phyloP scores from a whole-genome alignment of 306 rosid genomes.

The Acacia acuminata region DNA sequence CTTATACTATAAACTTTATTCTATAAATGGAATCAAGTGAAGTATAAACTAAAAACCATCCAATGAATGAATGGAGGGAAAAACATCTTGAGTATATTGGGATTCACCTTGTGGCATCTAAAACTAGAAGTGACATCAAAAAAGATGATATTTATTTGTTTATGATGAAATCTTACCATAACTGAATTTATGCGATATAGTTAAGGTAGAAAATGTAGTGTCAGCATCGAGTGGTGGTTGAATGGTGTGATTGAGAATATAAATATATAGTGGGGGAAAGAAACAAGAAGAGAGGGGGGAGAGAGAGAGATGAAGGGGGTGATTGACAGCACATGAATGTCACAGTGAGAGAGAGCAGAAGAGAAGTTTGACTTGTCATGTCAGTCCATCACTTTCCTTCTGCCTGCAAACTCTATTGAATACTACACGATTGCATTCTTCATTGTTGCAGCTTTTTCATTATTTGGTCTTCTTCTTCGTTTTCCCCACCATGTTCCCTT shows the following conservation, averaged over 20 bases:
- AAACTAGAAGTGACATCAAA: no score
- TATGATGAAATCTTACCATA: no score
- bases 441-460: conserved; percentile 45
- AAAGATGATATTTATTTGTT: no score
- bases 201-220: not conserved
- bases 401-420: conserved; percentile 26
- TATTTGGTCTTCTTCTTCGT: conserved; percentile 25
- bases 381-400: conserved; percentile 41
- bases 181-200: no score
- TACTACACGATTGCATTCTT: conserved; percentile 47
- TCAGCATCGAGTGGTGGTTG: not conserved
- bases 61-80: no score
- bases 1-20: no score
- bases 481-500: not conserved
- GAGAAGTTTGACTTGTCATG: conserved; percentile 88
- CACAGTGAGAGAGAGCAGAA: conserved; percentile 53
- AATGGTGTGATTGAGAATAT: not conserved
- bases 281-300: not conserved
- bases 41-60: no score
- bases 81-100: no score
- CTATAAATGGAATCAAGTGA: no score
- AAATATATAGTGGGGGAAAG: not conserved
- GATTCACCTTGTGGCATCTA: no score
- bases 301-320: conserved; percentile 28
- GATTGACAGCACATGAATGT: conserved; percentile 79